phyloP scores from a whole-genome alignment of 768 basidiomycete genomes.

The Sporobolomyces roseus region DNA sequence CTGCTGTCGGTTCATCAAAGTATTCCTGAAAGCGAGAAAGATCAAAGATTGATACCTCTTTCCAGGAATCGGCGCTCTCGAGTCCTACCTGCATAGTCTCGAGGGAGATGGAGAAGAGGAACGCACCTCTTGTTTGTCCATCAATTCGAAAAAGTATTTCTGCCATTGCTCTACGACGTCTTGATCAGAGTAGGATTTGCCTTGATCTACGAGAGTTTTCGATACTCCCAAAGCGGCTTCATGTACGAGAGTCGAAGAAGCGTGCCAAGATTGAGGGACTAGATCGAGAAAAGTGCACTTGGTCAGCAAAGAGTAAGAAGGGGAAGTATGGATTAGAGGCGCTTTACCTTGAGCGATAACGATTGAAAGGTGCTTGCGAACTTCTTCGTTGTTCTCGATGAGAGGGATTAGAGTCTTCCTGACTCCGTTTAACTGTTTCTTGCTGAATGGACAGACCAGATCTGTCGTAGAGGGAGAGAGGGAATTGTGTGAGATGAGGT shows the following conservation, averaged over 20 bases:
- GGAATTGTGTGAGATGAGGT: neutral
- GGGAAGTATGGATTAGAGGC: neutral
- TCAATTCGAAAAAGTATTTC: slow-evolving; percentile 30
- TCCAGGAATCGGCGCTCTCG: neutral
- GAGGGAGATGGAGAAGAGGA: too few species aligned
- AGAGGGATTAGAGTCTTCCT: slow-evolving; percentile 22
- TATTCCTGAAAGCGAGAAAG: slow-evolving; percentile 10
- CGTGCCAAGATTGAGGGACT: slow-evolving; percentile 40
- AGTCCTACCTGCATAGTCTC: too few species aligned
- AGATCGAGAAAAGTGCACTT: neutral
- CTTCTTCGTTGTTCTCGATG: slow-evolving; percentile 6
- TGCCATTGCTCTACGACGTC: slow-evolving; percentile 5
- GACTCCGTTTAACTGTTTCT: slow-evolving; percentile 33
- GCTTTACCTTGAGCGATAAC: slow-evolving; percentile 26
- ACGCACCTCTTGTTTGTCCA: slow-evolving; percentile 35
- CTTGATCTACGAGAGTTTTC: slow-evolving; percentile 10
- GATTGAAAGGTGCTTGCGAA: slow-evolving; percentile 20
- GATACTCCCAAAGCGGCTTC: slow-evolving; percentile 37
- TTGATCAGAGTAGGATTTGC: slow-evolving; percentile 5
- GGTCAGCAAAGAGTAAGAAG: neutral
- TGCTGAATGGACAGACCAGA: slow-evolving; percentile 18
- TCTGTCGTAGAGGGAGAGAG: neutral
- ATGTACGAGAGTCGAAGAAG: slow-evolving; percentile 32
- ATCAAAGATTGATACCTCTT: too few species aligned
- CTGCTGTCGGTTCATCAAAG: slow-evolving; percentile 30